Conservation (phyloP, 2,329 filamentous ascomycete genomes). For the Claviceps digitariae region DNA sequence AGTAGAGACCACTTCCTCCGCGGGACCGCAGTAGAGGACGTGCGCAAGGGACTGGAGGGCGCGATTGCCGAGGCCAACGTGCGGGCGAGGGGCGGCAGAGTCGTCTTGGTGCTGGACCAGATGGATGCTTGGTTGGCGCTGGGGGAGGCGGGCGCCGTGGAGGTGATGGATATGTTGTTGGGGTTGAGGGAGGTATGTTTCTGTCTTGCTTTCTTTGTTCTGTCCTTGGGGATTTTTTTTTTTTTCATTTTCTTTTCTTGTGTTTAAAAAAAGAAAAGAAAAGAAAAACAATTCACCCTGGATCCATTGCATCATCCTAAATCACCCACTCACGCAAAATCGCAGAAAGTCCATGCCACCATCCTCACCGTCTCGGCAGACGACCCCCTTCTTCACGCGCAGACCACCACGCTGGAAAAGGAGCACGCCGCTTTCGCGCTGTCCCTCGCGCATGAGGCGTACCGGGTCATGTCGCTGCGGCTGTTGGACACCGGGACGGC, state of each 20-base stretch:
- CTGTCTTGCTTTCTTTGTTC: neutral
- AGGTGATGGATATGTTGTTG: conserved; percentile 43
- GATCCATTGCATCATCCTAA: too few relatives aligned
- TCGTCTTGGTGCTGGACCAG: conserved; percentile 53
- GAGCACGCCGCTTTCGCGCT: conserved; percentile 60
- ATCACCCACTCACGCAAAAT: neutral
- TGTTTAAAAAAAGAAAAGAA: too few relatives aligned
- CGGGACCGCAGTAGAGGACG: conserved; percentile 19
- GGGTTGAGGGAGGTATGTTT: conserved; percentile 47
- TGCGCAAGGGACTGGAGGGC: conserved; percentile 25
- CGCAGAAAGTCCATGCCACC: conserved; percentile 47
- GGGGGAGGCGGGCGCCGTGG: conserved; percentile 28
- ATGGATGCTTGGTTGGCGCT: conserved; percentile 51
- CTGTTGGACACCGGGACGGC: conserved; percentile 79
- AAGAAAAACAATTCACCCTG: too few relatives aligned
- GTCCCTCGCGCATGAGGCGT: conserved; percentile 60
- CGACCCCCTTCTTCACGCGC: conserved; percentile 49
- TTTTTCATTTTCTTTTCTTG: neutral
- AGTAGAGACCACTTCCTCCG: conserved; percentile 15
- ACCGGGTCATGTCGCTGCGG: conserved; percentile 57
- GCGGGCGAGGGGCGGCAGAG: conserved; percentile 12
- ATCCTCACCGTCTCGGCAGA: conserved; percentile 61
- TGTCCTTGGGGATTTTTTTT: too few relatives aligned
- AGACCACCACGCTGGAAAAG: conserved; percentile 52
- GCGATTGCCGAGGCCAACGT: conserved; percentile 23